phyloP scores from a whole-genome alignment of 2,329 filamentous ascomycete genomes.

The Trichoderma gracile region DNA sequence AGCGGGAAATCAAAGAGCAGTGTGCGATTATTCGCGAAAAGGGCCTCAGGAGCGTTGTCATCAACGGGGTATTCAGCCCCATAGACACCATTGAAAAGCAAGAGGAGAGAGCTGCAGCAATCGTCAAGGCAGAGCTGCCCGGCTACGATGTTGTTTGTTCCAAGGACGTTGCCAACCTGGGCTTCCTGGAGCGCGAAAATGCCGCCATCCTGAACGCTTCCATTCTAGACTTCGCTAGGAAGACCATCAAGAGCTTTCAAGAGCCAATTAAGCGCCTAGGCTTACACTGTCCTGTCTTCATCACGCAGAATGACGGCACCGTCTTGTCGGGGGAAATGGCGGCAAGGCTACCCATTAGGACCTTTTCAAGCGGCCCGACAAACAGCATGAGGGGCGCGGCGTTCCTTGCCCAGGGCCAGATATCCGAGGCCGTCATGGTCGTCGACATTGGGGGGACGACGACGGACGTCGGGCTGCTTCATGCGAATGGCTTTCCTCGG shows the following conservation, averaged over 20 bases:
- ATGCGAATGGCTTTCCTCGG: slow-evolving; percentile 63
- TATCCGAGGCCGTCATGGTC: slow-evolving; percentile 53
- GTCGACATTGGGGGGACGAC: slow-evolving; percentile 69
- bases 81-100: slow-evolving; percentile 52
- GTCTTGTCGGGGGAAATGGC: slow-evolving; percentile 56
- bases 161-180: slow-evolving; percentile 54
- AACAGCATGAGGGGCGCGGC: slow-evolving; percentile 66
- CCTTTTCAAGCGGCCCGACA: slow-evolving; percentile 63
- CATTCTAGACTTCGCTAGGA: slow-evolving; percentile 58
- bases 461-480: slow-evolving; percentile 61
- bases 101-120: slow-evolving; percentile 49
- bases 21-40: slow-evolving; percentile 43
- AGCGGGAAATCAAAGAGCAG: slow-evolving; percentile 43
- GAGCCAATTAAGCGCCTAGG: slow-evolving; percentile 52
- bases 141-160: slow-evolving; percentile 51
- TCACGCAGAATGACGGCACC: slow-evolving; percentile 66
- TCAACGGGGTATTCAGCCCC: slow-evolving; percentile 55
- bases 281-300: slow-evolving; percentile 56
- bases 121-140: slow-evolving; percentile 45
- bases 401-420: slow-evolving; percentile 50
- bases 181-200: slow-evolving; percentile 63
- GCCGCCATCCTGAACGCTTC: slow-evolving; percentile 65
- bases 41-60: slow-evolving; percentile 50
- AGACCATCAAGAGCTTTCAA: slow-evolving; percentile 58
- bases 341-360: slow-evolving; percentile 58